phyloP scores from a whole-genome alignment of 371 early-diverging fungal genomes.

The Rhizopus microsporus region DNA sequence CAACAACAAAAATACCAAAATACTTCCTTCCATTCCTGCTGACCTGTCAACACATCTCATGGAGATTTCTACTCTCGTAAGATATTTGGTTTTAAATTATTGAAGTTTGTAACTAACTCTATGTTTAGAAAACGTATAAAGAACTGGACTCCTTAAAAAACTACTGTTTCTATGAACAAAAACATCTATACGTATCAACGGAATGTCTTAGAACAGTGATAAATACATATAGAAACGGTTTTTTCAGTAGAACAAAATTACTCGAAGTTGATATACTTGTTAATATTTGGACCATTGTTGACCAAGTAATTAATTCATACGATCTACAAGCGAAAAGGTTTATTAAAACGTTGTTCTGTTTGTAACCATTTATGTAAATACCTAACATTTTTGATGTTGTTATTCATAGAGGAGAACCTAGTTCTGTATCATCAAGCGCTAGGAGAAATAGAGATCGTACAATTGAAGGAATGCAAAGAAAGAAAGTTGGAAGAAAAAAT shows the following conservation, averaged over 20 bases:
- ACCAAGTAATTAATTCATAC: conserved; percentile 9
- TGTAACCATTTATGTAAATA: too few species aligned
- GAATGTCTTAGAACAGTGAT: conserved; percentile 6
- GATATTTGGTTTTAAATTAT: conserved; percentile 8
- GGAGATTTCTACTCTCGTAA: conserved; percentile 4
- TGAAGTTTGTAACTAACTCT: conserved; percentile 4
- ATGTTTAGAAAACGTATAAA: conserved; percentile 7
- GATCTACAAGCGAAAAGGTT: conserved; percentile 9
- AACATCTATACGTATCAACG: not conserved
- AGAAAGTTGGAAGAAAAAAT: conserved; percentile 11
- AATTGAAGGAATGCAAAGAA: conserved; percentile 7
- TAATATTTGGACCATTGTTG: conserved; percentile 12
- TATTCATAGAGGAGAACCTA: conserved; percentile 12
- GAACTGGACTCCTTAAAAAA: conserved; percentile 4
- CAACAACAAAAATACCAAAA: not conserved
- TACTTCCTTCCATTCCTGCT: conserved; percentile 2
- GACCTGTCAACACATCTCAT: conserved; percentile 3
- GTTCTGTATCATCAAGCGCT: conserved; percentile 9
- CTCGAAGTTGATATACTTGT: conserved; percentile 11
- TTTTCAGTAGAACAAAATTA: conserved; percentile 10
- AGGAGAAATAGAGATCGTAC: conserved; percentile 13
- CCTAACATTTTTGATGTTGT: conserved; percentile 1
- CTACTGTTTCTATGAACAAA: conserved; percentile 5
- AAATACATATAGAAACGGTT: conserved; percentile 6
- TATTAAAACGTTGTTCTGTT: conserved; percentile 6